Conservation (phyloP, 2,329 filamentous ascomycete genomes). For the Diaporthe nobilis region DNA sequence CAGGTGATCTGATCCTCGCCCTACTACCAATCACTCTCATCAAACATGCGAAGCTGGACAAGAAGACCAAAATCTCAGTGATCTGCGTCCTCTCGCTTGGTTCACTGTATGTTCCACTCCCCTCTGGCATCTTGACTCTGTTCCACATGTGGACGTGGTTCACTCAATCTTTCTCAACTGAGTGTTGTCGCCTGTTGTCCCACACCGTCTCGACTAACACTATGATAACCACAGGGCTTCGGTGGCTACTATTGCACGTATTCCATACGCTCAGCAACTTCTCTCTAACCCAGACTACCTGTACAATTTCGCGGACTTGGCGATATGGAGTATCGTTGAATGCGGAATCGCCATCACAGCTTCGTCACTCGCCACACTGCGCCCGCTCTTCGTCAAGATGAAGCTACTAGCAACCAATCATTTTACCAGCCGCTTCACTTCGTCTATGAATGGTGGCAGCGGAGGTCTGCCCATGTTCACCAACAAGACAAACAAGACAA, state of each 20-base stretch:
- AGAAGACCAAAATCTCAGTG: conserved; percentile 50
- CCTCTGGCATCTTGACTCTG: background rate
- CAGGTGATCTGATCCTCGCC: conserved; percentile 54
- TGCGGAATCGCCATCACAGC: conserved; percentile 57
- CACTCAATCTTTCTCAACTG: background rate
- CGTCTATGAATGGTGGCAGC: conserved; percentile 14
- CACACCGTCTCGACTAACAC: conserved; percentile 27
- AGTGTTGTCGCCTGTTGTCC: background rate
- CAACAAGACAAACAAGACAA: conserved; percentile 34
- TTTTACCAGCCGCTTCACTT: conserved; percentile 36
- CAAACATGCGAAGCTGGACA: conserved; percentile 53
- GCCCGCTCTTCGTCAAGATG: conserved; percentile 39
- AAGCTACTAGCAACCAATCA: conserved; percentile 33
- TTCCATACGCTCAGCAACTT: conserved; percentile 57
- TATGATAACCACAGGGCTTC: conserved; percentile 50
- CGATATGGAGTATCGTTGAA: conserved; percentile 61
- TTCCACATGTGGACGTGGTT: background rate
- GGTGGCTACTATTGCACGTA: conserved; percentile 58
- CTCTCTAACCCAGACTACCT: conserved; percentile 54
- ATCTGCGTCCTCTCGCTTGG: conserved; percentile 50
- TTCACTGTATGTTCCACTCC: conserved; percentile 52
- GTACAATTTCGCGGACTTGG: conserved; percentile 57
- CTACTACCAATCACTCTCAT: conserved; percentile 55
- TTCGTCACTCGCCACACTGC: conserved; percentile 55
- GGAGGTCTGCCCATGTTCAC: conserved; percentile 37